These are phyloP conservation scores for Waltergamsia citrina DNA, from an alignment of 2,329 filamentous ascomycete species.

Conservation along the genomic window DNA sequence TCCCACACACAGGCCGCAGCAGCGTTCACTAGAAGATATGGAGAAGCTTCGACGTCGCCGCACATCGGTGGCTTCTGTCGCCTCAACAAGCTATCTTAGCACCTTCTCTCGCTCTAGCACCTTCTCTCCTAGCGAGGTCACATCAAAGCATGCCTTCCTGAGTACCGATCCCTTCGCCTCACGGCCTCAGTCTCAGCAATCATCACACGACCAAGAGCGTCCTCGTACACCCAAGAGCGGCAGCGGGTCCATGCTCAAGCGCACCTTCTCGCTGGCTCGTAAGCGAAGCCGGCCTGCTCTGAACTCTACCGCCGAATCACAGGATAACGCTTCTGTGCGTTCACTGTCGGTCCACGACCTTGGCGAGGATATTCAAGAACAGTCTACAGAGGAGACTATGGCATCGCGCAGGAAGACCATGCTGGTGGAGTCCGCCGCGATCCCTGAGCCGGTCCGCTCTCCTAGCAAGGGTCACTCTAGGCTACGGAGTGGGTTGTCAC, in stretches of 20 bases:
- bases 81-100: conserved; percentile 21
- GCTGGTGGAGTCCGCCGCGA: background rate
- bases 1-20: conserved; percentile 8
- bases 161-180: conserved; percentile 43
- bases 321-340: background rate
- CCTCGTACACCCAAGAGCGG: conserved; percentile 3
- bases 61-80: conserved; percentile 21
- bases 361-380: background rate
- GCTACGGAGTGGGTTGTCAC: conserved; percentile 3
- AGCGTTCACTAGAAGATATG: conserved; percentile 13
- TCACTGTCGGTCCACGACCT: background rate
- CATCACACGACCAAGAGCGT: conserved; percentile 1
- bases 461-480: conserved; percentile 4
- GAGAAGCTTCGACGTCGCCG: conserved; percentile 22
- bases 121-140: conserved; percentile 12
- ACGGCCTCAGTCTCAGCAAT: conserved; percentile 18
- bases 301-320: conserved; percentile 18
- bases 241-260: conserved; percentile 19
- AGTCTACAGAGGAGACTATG: background rate
- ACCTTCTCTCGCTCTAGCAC: conserved; percentile 28
- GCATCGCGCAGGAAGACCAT: background rate
- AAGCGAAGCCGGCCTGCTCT: conserved; percentile 45
- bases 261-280: conserved; percentile 42
- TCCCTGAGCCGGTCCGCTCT: no score
- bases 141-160: conserved; percentile 35